Evolutionary conservation across 805 yeast species (phyloP).

Genomic region (Starmerella lactis-condensi): DNA sequence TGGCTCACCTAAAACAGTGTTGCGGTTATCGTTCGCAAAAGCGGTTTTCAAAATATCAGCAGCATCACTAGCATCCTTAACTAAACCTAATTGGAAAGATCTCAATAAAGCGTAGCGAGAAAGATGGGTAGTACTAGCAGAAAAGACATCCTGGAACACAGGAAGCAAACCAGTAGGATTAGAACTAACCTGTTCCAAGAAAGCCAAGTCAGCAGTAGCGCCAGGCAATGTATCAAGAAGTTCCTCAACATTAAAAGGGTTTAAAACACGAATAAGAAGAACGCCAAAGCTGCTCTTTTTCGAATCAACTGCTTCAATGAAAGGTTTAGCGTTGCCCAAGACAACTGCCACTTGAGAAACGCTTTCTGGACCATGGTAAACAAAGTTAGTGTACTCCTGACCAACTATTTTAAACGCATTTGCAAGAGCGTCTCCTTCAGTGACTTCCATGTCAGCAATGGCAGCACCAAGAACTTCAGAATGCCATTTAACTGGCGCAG

Average conservation of each 20-base stretch:
- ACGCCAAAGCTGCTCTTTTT: slow-evolving; percentile 25
- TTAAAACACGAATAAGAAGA: slow-evolving; percentile 42
- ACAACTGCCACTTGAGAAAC: slow-evolving; percentile 39
- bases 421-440: slow-evolving; percentile 9
- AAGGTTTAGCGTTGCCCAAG: slow-evolving; percentile 35
- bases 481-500: slow-evolving; percentile 15
- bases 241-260: slow-evolving; percentile 48
- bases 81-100: slow-evolving; percentile 34
- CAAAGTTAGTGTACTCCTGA: slow-evolving; percentile 26
- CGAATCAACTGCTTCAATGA: slow-evolving; percentile 24
- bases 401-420: slow-evolving; percentile 23
- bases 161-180: slow-evolving; percentile 40
- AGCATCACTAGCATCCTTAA: slow-evolving; percentile 28
- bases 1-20: slow-evolving; percentile 1
- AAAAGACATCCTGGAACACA: slow-evolving; percentile 56
- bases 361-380: slow-evolving; percentile 26
- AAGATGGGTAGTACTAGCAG: slow-evolving; percentile 25
- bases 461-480: slow-evolving; percentile 15
- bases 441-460: slow-evolving; percentile 11
- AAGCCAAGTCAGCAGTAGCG: slow-evolving; percentile 36
- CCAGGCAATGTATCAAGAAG: slow-evolving; percentile 36
- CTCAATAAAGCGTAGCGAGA: slow-evolving; percentile 27
- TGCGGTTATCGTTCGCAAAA: slow-evolving; percentile 3
- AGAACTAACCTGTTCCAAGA: slow-evolving; percentile 45
- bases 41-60: slow-evolving; percentile 13